Evolutionary conservation across 2,329 filamentous ascomycete genomes (phyloP).

Genomic region (Stagonosporopsis vannaccii): DNA sequence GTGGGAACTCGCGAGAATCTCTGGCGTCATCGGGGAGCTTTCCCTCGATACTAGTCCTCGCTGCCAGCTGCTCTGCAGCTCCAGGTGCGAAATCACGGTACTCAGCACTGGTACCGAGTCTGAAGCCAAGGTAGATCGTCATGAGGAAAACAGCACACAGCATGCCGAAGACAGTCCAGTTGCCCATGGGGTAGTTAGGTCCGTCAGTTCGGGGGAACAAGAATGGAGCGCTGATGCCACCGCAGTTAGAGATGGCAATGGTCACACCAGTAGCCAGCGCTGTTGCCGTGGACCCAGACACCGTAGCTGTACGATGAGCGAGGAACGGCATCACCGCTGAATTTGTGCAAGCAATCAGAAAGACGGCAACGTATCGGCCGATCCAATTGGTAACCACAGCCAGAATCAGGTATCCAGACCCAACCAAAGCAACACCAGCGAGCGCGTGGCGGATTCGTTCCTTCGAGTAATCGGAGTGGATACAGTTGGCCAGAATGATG

Average conservation of each 20-base stretch:
- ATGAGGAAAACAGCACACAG: conserved; percentile 24
- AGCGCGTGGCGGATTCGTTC: conserved; percentile 32
- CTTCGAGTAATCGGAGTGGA: conserved; percentile 32
- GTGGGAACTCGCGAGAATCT: conserved; percentile 18
- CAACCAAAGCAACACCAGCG: conserved; percentile 24
- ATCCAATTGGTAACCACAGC: conserved; percentile 31
- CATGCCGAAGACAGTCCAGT: conserved; percentile 34
- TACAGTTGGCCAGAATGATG: conserved; percentile 46
- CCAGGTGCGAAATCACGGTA: conserved; percentile 32
- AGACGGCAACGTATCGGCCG: conserved; percentile 30
- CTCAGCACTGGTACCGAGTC: conserved; percentile 30
- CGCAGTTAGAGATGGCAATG: conserved; percentile 31
- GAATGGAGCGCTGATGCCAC: conserved; percentile 32
- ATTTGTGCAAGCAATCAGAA: conserved; percentile 32
- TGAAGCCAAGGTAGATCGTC: conserved; percentile 31
- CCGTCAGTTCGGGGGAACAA: conserved; percentile 25
- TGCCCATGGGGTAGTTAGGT: conserved; percentile 32
- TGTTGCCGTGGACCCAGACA: conserved; percentile 30
- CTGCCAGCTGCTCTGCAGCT: conserved; percentile 28
- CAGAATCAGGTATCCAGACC: conserved; percentile 29
- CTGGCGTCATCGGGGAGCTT: conserved; percentile 23
- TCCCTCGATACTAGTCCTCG: conserved; percentile 19
- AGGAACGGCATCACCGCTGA: conserved; percentile 32
- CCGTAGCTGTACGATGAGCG: conserved; percentile 30
- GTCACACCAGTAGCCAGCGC: conserved; percentile 33